Evolutionary conservation across 2,329 filamentous ascomycete genomes (phyloP).

Genomic region (Xylaria polymorpha): DNA sequence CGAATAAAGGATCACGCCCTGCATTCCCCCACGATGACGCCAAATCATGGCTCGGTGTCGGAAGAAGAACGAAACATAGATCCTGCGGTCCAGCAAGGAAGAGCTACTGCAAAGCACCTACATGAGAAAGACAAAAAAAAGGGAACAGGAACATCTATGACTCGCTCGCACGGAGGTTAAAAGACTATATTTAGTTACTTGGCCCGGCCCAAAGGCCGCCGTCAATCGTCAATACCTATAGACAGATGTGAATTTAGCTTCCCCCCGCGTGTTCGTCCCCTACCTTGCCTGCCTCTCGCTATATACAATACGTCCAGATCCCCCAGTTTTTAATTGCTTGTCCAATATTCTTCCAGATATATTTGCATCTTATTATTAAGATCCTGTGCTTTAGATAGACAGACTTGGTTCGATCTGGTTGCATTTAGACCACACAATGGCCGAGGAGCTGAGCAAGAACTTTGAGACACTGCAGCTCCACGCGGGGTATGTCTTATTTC

Average conservation of each 20-base stretch:
- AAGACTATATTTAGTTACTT: neutral
- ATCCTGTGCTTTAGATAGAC: slow-evolving; percentile 15
- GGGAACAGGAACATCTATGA: neutral
- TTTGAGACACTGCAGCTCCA: slow-evolving; percentile 91
- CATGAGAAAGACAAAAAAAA: neutral
- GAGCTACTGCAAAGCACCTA: neutral
- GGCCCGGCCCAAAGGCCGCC: neutral
- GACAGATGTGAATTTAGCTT: neutral
- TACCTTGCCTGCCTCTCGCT: neutral
- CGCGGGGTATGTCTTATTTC: slow-evolving; percentile 72
- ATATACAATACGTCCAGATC: neutral
- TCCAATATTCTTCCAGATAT: neutral
- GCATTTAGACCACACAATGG: slow-evolving; percentile 50
- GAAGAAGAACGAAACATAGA: slow-evolving; percentile 11
- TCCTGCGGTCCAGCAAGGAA: neutral
- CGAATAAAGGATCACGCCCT: slow-evolving; percentile 18
- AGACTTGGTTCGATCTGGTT: slow-evolving; percentile 26
- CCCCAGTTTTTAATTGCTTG: neutral
- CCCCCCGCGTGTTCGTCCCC: slow-evolving; percentile 7
- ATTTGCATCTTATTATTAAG: slow-evolving; percentile 9
- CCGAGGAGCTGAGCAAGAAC: slow-evolving; percentile 64
- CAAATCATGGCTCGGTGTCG: slow-evolving; percentile 33
- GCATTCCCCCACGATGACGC: slow-evolving; percentile 37
- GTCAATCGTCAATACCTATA: too few species aligned
- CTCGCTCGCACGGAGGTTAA: slow-evolving; percentile 6